Evolutionary conservation across 2,329 filamentous ascomycete species (phyloP), one percentile per base, ranked within the genome.

Genomic region (Colletotrichum limetticola): DNA sequence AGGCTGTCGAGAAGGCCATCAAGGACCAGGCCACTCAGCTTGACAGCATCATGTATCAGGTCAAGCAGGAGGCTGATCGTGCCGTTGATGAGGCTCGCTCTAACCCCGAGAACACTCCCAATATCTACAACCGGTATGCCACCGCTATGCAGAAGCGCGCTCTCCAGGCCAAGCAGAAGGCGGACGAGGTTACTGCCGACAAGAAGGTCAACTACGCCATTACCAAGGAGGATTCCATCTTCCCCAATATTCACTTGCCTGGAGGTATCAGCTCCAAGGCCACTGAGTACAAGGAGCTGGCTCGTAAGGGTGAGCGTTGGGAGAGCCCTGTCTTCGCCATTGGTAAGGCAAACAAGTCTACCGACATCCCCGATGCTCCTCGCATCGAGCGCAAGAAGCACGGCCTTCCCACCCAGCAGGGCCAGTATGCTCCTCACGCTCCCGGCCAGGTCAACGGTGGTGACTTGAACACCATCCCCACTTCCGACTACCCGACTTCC

Each of bases 261-360:
- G 94, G 94, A 37, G 95, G 95, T 68, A 96, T 98, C 81, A 97
- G 94, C 77, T 92, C 91, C 85, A 98, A 98, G 90, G 95, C 96
- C 11, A 97, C 94, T 28, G 95, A 98, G 83, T 98, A 97, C 89
- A 94, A 91, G 85, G 91, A 98, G 26, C 88, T 98, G 71, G 94
- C 96, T 9, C 87, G 87, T 76, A 95, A 97, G 90, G 97, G 97
- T 65, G 94, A 98, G 68, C 92, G 91, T 82, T 99, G 97, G 97
- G 93, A 98, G 87, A 97, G 94, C 74, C 95, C 96, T 11, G 91
- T 99, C 79, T 99, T 99, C 86, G 92, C 91, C 73, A 93, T 98
- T 77, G 96, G 97, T 60, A 89, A 85, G 56, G 95, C 95, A 12
- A 86, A 89, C 68, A 91, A 92, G 83, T 95, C 94, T 55, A 88